These are phyloP conservation scores for Phytophthora sp. DNA, from an alignment of 352 stramenopile species.

Conservation along the genomic window DNA sequence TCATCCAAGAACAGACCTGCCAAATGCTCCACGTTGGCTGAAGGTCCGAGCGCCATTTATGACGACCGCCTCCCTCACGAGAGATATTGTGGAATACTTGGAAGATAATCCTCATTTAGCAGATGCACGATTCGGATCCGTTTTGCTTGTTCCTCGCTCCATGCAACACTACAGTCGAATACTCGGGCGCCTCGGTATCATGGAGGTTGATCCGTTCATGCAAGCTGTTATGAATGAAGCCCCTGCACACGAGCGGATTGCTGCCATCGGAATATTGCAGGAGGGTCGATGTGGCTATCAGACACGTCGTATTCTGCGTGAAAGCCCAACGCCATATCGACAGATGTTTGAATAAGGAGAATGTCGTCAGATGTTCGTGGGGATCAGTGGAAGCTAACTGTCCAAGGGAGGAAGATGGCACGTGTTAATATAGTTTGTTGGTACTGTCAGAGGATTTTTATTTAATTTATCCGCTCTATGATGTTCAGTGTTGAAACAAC, in stretches of 20 bases:
- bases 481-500: too few relatives aligned
- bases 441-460: too few relatives aligned
- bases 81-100: background rate
- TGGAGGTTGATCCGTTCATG: slow-evolving; percentile 7
- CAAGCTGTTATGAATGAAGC: background rate
- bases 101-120: background rate
- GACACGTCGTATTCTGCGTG: background rate
- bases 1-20: background rate
- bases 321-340: background rate
- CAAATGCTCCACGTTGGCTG: background rate
- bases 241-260: slow-evolving; percentile 1
- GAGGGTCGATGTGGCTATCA: background rate
- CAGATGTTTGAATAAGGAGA: slow-evolving; percentile 5
- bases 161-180: slow-evolving; percentile 6
- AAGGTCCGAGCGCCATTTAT: slow-evolving; percentile 4
- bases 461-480: too few relatives aligned
- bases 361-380: too few relatives aligned
- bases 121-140: background rate
- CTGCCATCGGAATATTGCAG: background rate
- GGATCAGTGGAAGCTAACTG: too few relatives aligned
- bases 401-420: too few relatives aligned
- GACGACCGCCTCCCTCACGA: background rate
- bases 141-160: background rate
- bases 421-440: too few relatives aligned
- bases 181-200: background rate